Evolutionary conservation across 208 protist species (phyloP), one percentile per base, ranked within the genome.

Genomic region (Angomonas ambiguus): DNA sequence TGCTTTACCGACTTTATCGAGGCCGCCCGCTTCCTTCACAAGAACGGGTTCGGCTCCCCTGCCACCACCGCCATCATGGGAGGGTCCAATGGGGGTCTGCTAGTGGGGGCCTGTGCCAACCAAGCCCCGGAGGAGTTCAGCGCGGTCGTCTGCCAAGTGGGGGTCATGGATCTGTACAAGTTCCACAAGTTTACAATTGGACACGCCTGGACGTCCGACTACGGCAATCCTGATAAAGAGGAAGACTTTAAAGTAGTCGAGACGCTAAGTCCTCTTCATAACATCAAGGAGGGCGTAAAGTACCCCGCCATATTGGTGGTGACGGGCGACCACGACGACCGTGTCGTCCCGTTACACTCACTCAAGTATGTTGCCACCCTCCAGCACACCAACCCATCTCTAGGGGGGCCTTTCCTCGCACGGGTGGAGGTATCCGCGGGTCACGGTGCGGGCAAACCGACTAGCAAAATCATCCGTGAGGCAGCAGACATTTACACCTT

Each of bases 181-280:
- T 98, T 96, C 72, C 92, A 98, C 80, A 96, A 96, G 74, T 97
- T 98, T 66, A 96, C 94, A 55, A 97, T 97, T 73, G 97, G 97
- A 32, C 83, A 92, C 38, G 85, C 85, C 8, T 97, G 95, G 93
- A 96, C 74, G 63, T 93, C 87, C 10, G 94, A 98, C 71, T 98
- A 96, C 75, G 94, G 95, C 62, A 64, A 96, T 72, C 90, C 94
- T 27, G 94, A 98, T 61, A 80, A 92, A 27, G 73, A 84, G 45
- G 80, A 94, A 53, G 92, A 98, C 77, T 99, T 98, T 58, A 78
- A 89, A 45, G 85, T 90, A 31, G 24, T 98, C 42, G 83, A 93
- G 71, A 88, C 89, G 75, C 98, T 97, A 78, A 97, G 92, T 51
- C 97, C 97, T 2, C 25, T 98, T 2, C 96, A 99, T 75, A 99